Conservation (phyloP, 805 yeast species). For the Priceomyces medius region DNA sequence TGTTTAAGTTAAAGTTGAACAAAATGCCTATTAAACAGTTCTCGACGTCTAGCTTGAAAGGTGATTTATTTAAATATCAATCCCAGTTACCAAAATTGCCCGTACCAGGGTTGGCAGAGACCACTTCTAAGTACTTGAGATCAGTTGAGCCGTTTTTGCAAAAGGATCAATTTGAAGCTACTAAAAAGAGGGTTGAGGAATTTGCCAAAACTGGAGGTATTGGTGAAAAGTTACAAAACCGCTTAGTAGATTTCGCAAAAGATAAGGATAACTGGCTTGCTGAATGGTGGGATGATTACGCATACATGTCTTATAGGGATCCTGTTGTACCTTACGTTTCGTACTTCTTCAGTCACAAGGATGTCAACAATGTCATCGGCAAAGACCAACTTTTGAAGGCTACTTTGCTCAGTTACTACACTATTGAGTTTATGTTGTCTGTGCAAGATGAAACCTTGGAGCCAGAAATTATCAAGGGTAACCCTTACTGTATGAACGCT, state of each 20-base stretch:
- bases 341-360: conserved; percentile 84
- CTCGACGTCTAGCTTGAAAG: conserved; percentile 43
- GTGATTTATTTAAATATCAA: conserved; percentile 72
- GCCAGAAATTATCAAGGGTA: conserved; percentile 74
- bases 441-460: conserved; percentile 73
- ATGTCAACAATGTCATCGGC: conserved; percentile 56
- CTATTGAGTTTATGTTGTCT: conserved; percentile 62
- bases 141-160: conserved; percentile 69
- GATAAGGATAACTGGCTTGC: conserved; percentile 84
- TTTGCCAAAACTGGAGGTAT: conserved; percentile 61
- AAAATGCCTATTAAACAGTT: conserved; percentile 20
- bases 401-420: conserved; percentile 66
- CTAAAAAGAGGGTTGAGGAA: conserved; percentile 60
- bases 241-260: conserved; percentile 57
- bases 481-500: conserved; percentile 93
- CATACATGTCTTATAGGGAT: conserved; percentile 86
- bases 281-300: conserved; percentile 91
- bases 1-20: conserved; percentile 10
- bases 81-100: conserved; percentile 77
- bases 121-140: conserved; percentile 65
- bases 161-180: conserved; percentile 46
- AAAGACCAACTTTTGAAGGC: conserved; percentile 70
- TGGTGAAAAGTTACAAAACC: conserved; percentile 66
- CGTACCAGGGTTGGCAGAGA: conserved; percentile 75
- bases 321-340: conserved; percentile 95